Base-by-base conservation (phyloP, 192 early-diverging fungal genomes). In the Umbelopsis sp. region DNA sequence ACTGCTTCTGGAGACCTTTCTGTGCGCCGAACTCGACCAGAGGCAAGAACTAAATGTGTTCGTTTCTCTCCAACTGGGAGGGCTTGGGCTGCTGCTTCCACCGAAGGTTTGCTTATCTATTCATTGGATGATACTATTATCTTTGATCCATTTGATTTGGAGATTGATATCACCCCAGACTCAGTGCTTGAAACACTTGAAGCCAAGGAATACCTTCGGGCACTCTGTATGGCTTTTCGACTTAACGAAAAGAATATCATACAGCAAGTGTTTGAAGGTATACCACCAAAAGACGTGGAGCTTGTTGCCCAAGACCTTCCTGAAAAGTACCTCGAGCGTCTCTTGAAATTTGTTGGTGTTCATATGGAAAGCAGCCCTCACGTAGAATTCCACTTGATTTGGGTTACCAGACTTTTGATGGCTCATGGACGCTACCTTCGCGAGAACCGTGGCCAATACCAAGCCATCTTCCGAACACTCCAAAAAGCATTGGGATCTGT, bases 121-220 rank as follows among this genome's bases (percentile, higher is more conserved):
- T 93, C 95, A 16, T 81, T 99, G 44, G 98, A 99, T 74, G 94
- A 98, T 50, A 85, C 86, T 2, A 81, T 98, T 22, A 69, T 92
- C 64, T 99, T 99, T 77, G 98, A 99, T 80, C 98, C 98, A 22
- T 98, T 96, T 79, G 96, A 99, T 81, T 88, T 99, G 4, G 97
- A 98, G 73, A 88, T 97, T 37, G 93, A 97, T 74, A 94, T 99
- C 35, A 98, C 97, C 1, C 97, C 98, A 1, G 91, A 90, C 22
- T 84, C 92, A 0, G 91, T 97, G 25, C 67, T 89, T 30, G 91
- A 88, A 61, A 88, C 91, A n/a, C 76, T 96, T 30, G 84, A 85
- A 23, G 84, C 85, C 48, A 78, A 87, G 72, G 94, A 98, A 49
- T 95, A 95, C 79, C 80, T 96, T 61, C 89, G 90, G 37, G 91